These are phyloP conservation scores for Erysimum cheiranthoides DNA, from an alignment of 345 rosid species.

Conservation along the genomic window DNA sequence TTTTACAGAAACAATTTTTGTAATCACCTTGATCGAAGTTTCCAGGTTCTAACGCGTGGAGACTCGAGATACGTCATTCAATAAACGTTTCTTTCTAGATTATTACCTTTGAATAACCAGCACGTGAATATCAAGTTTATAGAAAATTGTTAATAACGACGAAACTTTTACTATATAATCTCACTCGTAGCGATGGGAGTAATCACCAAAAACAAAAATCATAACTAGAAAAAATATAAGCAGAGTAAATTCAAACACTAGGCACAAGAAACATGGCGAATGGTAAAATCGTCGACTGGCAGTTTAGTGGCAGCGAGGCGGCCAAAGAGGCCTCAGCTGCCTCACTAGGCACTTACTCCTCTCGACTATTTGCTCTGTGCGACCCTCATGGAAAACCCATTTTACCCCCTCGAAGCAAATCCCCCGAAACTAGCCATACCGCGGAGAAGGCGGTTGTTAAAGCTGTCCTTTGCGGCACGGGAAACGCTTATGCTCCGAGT, in stretches of 20 bases:
- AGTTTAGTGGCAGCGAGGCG: slow-evolving; percentile 42
- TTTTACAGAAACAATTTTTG: too few relatives aligned
- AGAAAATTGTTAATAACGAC: not conserved
- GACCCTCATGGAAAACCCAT: slow-evolving; percentile 40
- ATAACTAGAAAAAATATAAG: not conserved
- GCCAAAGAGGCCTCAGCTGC: slow-evolving; percentile 30
- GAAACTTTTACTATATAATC: slow-evolving; percentile 15
- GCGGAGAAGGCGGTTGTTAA: slow-evolving; percentile 62
- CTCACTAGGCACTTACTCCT: slow-evolving; percentile 47
- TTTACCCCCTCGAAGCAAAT: slow-evolving; percentile 55
- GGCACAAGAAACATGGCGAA: slow-evolving; percentile 7
- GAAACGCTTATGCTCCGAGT: slow-evolving; percentile 53
- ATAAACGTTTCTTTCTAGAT: not conserved
- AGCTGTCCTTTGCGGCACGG: slow-evolving; percentile 50
- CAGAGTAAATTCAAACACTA: not conserved
- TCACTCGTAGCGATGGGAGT: not conserved
- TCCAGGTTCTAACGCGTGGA: slow-evolving; percentile 1
- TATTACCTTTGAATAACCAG: not conserved
- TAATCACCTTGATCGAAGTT: not conserved
- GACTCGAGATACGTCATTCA: not conserved
- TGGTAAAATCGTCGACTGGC: slow-evolving; percentile 21
- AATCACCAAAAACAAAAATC: not conserved
- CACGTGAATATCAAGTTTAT: not conserved
- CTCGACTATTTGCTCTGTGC: slow-evolving; percentile 38
- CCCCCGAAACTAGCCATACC: slow-evolving; percentile 55